Base-by-base conservation (phyloP, 768 basidiomycete genomes). In the Mycena galericulata region DNA sequence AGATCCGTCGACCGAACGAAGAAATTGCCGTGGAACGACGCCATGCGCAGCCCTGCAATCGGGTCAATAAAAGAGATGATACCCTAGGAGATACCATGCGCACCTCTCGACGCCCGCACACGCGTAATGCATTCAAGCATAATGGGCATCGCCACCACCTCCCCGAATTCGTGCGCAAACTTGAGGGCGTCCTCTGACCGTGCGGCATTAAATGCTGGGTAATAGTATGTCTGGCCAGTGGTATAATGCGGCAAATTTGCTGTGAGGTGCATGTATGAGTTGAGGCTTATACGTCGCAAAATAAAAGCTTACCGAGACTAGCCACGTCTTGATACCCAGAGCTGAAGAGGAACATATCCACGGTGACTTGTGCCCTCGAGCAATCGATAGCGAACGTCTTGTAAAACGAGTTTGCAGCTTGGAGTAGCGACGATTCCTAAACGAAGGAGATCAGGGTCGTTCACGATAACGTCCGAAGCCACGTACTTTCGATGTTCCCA, bases 371-470 rank as follows among this genome's bases (percentile, higher is more conserved):
- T 6, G 94, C 91, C 65, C 97, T 90, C 15, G 97, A 98, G 77
- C 97, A 99, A 73, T 99, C 98, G 75, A 99, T 99, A 20, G 98
- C 96, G 72, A 99, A 98, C 0, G 94, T 95, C 85, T 99, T 99
- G 86, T 98, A 99, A 84, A 97, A 99, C 4, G 92, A 88, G 20
- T 92, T 93, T 0, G 94, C 96, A n/a, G 98, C 88, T 84, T 97
- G 96, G 36, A 99, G 87, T 15, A 99, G 84, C 18, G 89, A 89
- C 15, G 95, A 97, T 86, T 99, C 98, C 91, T 96, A 71, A 12
- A 22, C 7, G 34, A 6, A 50, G n/a, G n/a, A n/a, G n/a, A n/a
- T n/a, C n/a, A 36, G 66, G 38, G 41, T 14, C 9, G 29, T 11
- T 24, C 11, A 27, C 26, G n/a, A 7, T 15, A 32, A 40, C 29